Conservation (phyloP, 352 stramenopile genomes). For the Phytopythium ostracodes region DNA sequence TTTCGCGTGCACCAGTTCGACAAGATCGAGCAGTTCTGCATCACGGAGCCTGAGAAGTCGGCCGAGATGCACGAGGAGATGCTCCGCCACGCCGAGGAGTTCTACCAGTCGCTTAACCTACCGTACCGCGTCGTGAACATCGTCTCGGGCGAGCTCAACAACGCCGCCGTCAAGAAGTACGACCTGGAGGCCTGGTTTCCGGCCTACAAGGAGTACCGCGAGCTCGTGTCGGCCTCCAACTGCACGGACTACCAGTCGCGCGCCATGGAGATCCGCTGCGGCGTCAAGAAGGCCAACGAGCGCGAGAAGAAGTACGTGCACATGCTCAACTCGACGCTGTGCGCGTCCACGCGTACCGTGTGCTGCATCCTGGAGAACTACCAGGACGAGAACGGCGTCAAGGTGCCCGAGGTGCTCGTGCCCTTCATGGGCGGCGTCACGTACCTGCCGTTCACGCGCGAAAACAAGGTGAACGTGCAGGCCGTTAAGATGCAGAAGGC, state of each 20-base stretch:
- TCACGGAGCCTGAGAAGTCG: conserved; percentile 93
- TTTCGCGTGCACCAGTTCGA: conserved; percentile 99
- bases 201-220: conserved; percentile 97
- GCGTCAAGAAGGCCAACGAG: conserved; percentile 94
- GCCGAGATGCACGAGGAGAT: conserved; percentile 92
- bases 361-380: conserved; percentile 99
- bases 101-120: conserved; percentile 97
- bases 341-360: conserved; percentile 97
- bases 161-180: conserved; percentile 99
- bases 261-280: conserved; percentile 97
- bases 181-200: conserved; percentile 99
- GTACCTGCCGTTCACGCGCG: conserved; percentile 98
- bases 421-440: conserved; percentile 98
- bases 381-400: conserved; percentile 96
- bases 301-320: conserved; percentile 97
- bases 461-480: conserved; percentile 90
- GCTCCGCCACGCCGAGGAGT: conserved; percentile 93
- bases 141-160: conserved; percentile 97
- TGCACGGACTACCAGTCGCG: conserved; percentile 98
- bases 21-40: conserved; percentile 99
- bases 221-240: conserved; percentile 99
- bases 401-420: conserved; percentile 96
- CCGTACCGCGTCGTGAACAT: conserved; percentile 99
- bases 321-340: conserved; percentile 99
- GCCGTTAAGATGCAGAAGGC: conserved; percentile 95